Evolutionary conservation across 495 filamentous ascomycete species (phyloP).

Genomic region (Penicillium cosmopolitanum): DNA sequence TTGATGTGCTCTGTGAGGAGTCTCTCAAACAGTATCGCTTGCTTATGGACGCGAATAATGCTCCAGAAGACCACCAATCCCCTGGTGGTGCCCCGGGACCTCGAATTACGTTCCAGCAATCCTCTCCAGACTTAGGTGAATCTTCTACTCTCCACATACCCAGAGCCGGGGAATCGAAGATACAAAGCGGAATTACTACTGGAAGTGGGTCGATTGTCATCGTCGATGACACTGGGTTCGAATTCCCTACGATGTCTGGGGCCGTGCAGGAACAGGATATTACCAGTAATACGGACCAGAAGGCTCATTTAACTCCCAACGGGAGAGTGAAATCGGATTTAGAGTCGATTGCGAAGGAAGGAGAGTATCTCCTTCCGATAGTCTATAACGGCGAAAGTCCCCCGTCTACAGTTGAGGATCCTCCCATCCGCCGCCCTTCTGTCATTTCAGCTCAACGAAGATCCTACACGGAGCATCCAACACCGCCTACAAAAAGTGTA

Average conservation of each 20-base stretch:
- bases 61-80: slow-evolving; percentile 10
- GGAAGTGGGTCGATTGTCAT: slow-evolving; percentile 89
- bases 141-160: slow-evolving; percentile 11
- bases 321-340: slow-evolving; percentile 17
- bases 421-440: slow-evolving; percentile 23
- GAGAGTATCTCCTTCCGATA: slow-evolving; percentile 38
- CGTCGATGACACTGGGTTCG: slow-evolving; percentile 62
- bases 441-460: slow-evolving; percentile 27
- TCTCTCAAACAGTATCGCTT: slow-evolving; percentile 65
- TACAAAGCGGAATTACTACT: slow-evolving; percentile 65
- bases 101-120: slow-evolving; percentile 11
- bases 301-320: slow-evolving; percentile 15
- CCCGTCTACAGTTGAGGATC: slow-evolving; percentile 15
- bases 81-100: slow-evolving; percentile 9
- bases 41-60: slow-evolving; percentile 22
- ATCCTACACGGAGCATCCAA: slow-evolving; percentile 40
- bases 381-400: slow-evolving; percentile 35
- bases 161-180: slow-evolving; percentile 26
- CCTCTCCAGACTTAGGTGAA: slow-evolving; percentile 8
- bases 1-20: slow-evolving; percentile 81
- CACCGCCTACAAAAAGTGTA: slow-evolving; percentile 29
- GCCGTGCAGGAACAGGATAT: slow-evolving; percentile 24
- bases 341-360: slow-evolving; percentile 30
- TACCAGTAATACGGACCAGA: slow-evolving; percentile 10
- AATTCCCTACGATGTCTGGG: slow-evolving; percentile 43